Base-by-base conservation (phyloP, 768 basidiomycete species). In the Suillus luteus region DNA sequence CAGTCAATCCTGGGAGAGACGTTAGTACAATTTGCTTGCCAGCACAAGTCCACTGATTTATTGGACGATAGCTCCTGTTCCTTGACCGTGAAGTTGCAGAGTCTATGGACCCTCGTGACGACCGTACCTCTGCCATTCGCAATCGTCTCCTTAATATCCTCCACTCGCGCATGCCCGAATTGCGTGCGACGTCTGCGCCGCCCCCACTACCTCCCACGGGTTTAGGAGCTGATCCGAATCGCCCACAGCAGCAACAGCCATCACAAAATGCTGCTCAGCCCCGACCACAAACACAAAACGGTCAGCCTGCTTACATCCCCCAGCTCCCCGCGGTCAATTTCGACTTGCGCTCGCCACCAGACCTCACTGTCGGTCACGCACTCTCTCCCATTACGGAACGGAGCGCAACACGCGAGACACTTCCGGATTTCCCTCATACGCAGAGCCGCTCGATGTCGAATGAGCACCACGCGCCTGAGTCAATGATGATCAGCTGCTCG, bases 11-110 rank as follows among this genome's bases (percentile, higher is more conserved):
- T 5, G 79, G 85, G 64, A 90, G 87, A 76, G 91, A 95, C 72
- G 95, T 96, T 72, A 67, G 92, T 80, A 19, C 38, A 62, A 24
- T 51, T 17, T 62, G 27, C 38, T 33, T 35, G 11, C 62, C 38
- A 24, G 27, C 59, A 24, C 52, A 31, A 27, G 7, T 54, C 33
- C 44, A 65, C 70, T 72, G 49, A 75, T 68, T 46, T 38, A 43
- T 52, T 49, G 43, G 63, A 43, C 43, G 62, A 11, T 68, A 96
- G 92, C 82, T 86, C 60, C 84, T 97, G 24, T 97, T 98, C 81
- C 81, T 97, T 62, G 92, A 95, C 63, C 87, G 94, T 60, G 93
- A 94, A 67, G 76, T 85, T 17, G 93, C 91, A 12, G 89, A 95
- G 73, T 77, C 76, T n/a, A 78, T 92, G 69, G 91, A 95, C 72